A percentile compares a stretch with the other conserved stretches of the same genome.
Conservation (phyloP, 192 early-diverging fungal species). For the Geranomyces michiganensis region DNA sequence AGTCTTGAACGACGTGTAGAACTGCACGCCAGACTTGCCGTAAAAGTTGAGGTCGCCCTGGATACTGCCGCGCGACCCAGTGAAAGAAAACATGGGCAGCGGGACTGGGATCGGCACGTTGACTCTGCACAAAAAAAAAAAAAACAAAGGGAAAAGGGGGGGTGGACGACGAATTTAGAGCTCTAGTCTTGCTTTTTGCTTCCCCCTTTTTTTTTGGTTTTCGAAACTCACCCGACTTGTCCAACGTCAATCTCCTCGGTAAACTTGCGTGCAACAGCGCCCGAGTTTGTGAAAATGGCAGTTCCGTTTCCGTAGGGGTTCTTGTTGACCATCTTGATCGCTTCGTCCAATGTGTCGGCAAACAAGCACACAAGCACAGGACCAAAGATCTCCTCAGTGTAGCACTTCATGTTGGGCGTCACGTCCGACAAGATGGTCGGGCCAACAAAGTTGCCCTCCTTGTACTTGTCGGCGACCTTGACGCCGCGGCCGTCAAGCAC, state of each 20-base stretch:
- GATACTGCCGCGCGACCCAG: constrained; percentile 87
- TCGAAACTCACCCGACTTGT: constrained; percentile 68
- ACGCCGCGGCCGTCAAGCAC: constrained; percentile 86
- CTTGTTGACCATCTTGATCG: constrained; percentile 84
- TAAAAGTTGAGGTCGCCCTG: constrained; percentile 95
- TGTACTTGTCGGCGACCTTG: constrained; percentile 54
- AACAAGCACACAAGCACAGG: constrained; percentile 82
- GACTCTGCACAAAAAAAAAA: constrained; percentile 18
- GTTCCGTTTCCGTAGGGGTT: constrained; percentile 84
- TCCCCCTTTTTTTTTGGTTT: no score
- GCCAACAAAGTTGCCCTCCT: constrained; percentile 92
- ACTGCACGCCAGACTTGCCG: constrained; percentile 62
- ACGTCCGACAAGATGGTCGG: constrained; percentile 88
- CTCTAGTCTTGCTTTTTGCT: no score
- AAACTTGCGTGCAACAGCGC: constrained; percentile 85
- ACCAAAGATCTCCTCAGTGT: constrained; percentile 94
- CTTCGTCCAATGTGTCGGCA: constrained; percentile 86
- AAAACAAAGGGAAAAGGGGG: background rate
- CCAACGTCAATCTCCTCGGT: constrained; percentile 87
- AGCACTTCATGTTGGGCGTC: constrained; percentile 80
- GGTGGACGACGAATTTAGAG: no score
- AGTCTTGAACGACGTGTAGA: constrained; percentile 94
- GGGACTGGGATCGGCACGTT: constrained; percentile 96
- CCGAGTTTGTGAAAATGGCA: constrained; percentile 85
- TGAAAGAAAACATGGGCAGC: constrained; percentile 96